Conservation (phyloP, 1,139 yeast genomes). For the Ogataea hybrid region DNA sequence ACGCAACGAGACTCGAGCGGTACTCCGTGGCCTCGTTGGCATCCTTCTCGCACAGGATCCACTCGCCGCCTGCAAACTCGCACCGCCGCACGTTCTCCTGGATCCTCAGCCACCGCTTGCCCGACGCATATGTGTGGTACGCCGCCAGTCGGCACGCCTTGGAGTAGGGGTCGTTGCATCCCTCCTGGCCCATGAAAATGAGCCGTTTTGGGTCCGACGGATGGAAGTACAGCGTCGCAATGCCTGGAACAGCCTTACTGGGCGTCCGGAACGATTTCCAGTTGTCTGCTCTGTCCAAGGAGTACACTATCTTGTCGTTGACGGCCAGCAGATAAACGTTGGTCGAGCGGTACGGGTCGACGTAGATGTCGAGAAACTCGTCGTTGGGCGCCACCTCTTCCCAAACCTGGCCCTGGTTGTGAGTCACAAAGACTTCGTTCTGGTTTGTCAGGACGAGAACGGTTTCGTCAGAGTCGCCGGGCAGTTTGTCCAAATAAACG, state of each 20-base stretch:
- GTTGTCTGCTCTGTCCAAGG: conserved; percentile 38
- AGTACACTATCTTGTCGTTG: conserved; percentile 37
- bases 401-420: conserved; percentile 47
- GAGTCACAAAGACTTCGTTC: conserved; percentile 43
- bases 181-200: conserved; percentile 42
- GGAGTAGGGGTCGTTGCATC: conserved; percentile 32
- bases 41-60: conserved; percentile 40
- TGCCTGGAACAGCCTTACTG: conserved; percentile 28
- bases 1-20: conserved; percentile 30
- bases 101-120: conserved; percentile 26
- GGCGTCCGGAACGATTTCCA: conserved; percentile 44
- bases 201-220: conserved; percentile 34
- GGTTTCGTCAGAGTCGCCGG: conserved; percentile 42
- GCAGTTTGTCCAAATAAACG: conserved; percentile 44
- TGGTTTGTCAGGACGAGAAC: conserved; percentile 45
- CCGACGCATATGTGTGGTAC: conserved; percentile 22
- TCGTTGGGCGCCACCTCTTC: conserved; percentile 43
- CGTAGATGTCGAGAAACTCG: conserved; percentile 36
- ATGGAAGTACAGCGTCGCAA: conserved; percentile 39
- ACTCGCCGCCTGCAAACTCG: conserved; percentile 34
- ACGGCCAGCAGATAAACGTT: conserved; percentile 41
- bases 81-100: conserved; percentile 31
- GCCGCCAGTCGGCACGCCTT: conserved; percentile 38
- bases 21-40: conserved; percentile 27
- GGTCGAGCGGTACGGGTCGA: conserved; percentile 39